Base-by-base conservation (phyloP, 805 yeast species). In the Sugiyamaella floridensis region DNA sequence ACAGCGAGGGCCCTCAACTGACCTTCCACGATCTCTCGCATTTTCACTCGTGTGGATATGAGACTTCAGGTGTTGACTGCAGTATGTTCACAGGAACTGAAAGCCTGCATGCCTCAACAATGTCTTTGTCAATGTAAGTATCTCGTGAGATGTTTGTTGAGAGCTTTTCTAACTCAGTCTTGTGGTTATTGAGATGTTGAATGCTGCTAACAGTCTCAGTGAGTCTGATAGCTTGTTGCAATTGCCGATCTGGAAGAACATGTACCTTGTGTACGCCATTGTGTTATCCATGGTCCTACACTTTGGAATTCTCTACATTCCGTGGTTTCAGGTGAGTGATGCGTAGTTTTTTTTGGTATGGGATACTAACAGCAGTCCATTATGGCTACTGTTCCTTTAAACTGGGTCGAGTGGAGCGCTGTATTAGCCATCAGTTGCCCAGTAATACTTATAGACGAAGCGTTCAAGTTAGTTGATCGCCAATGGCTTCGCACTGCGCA, bases 121-220 rank as follows among this genome's bases (percentile, higher is more conserved):
- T 71, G 47, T 72, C 76, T 10, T 57, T 72, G 40, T 68, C 75
- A 2, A 67, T 71, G 37, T 32, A 14, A 32, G 37, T 32, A 8
- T 32, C 4, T 11, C 37, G 37, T 3, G 6, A 22, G 6, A 22
- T 22, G 26, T 4, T 32, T 32, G 45, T n/a, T n/a, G 28, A 20
- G 16, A 14, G 20, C 11, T 18, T 19, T 16, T 2, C 45, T 43
- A 26, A 32, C 37, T 11, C 12, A 32, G 37, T 43, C 57, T 71
- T 20, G 76, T 72, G 32, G 61, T 71, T 26, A 69, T 71, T 51
- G 76, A 72, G 58, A 71, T 72, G 75, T 59, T 72, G 47, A 71
- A 72, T 54, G 74, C 76, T 4, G 60, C 69, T 67, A 71, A 72
- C 53, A 69, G 71, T 48, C 53, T 72, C 29, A 66, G 71, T 34